Conservation (phyloP, 306 rosid genomes). For the Gleditsia sinensis region DNA sequence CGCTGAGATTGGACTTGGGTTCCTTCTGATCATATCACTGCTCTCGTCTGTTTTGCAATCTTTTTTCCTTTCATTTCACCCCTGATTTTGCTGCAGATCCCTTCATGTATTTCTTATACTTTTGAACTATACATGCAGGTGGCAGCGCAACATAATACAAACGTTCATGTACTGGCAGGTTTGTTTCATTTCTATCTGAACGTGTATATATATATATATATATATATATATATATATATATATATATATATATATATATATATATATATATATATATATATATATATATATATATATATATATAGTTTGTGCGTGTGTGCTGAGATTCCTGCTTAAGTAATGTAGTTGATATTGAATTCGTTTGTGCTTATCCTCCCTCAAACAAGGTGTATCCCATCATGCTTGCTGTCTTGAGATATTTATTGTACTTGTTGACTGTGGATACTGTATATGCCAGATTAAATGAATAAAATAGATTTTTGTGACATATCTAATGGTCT, state of each 20-base stretch:
- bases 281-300: no score
- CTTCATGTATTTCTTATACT: neutral
- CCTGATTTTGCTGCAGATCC: neutral
- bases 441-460: neutral
- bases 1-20: conserved; percentile 72
- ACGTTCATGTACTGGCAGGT: conserved; percentile 86
- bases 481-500: neutral
- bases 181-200: conserved; percentile 11
- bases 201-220: neutral
- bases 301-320: no score
- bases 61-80: neutral
- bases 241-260: no score
- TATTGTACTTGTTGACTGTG: neutral
- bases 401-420: neutral
- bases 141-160: conserved; percentile 76
- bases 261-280: no score
- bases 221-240: no score
- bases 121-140: conserved; percentile 41
- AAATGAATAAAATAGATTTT: neutral
- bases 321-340: neutral
- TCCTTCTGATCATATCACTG: conserved; percentile 63
- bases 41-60: conserved; percentile 61
- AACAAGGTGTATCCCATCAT: neutral
- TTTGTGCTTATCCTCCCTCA: neutral
- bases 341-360: neutral